These are phyloP conservation scores for Naganishia liquefaciens DNA, from an alignment of 1,284 basidiomycete species.

Conservation along the genomic window DNA sequence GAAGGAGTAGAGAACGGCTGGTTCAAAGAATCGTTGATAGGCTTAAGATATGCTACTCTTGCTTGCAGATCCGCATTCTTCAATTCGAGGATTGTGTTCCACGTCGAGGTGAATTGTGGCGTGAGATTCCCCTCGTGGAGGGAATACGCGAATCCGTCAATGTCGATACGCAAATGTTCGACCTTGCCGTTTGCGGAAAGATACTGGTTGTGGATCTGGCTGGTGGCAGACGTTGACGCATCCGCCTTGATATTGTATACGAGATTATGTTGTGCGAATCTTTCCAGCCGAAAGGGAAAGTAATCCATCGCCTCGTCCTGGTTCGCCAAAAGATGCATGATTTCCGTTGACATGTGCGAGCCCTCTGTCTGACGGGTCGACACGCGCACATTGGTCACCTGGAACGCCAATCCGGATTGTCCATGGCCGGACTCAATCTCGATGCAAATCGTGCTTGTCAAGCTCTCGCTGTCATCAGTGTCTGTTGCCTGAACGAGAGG, in stretches of 20 bases:
- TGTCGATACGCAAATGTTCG: conserved; percentile 29
- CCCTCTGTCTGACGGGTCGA: conserved; percentile 18
- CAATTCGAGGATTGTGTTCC: conserved; percentile 32
- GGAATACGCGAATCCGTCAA: conserved; percentile 16
- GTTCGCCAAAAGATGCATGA: conserved; percentile 4
- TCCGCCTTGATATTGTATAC: conserved; percentile 27
- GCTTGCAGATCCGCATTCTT: conserved; percentile 17
- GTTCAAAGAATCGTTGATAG: conserved; percentile 9
- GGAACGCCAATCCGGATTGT: conserved; percentile 10
- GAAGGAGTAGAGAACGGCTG: neutral
- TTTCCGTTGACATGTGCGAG: conserved; percentile 4
- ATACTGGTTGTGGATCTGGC: conserved; percentile 16
- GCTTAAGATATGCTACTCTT: conserved; percentile 13
- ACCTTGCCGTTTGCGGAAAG: neutral
- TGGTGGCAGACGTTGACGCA: conserved; percentile 2
- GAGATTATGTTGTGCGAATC: conserved; percentile 27
- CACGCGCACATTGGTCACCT: conserved; percentile 14
- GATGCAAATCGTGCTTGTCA: conserved; percentile 30
- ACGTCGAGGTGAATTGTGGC: conserved; percentile 26
- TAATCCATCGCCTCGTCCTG: conserved; percentile 1
- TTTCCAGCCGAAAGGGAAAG: conserved; percentile 26
- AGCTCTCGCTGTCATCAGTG: conserved; percentile 9
- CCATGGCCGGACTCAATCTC: conserved; percentile 30
- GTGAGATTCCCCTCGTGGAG: neutral
- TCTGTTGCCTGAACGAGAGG: conserved; percentile 4